These are phyloP conservation scores for Paramecium sexaurelia DNA, from an alignment of 73 alveolate genomes.

Conservation along the genomic window DNA sequence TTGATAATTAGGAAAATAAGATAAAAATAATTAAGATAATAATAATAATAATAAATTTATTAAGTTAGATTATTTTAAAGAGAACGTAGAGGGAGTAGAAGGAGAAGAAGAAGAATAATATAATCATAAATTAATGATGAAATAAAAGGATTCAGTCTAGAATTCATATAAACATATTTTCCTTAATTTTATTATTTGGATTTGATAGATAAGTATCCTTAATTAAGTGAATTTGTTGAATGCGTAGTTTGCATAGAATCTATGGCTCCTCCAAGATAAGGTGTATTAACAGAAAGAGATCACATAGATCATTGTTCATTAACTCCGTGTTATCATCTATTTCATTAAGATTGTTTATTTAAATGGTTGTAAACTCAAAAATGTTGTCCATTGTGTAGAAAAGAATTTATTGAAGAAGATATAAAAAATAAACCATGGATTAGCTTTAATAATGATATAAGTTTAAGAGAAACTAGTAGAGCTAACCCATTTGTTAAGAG, in stretches of 20 bases:
- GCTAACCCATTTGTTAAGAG: slow-evolving; percentile 14
- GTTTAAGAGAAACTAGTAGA: slow-evolving; percentile 32
- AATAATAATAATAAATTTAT: not conserved
- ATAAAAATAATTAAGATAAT: not conserved
- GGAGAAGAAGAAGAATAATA: slow-evolving; percentile 52
- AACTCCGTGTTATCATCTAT: slow-evolving; percentile 56
- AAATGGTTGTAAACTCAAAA: slow-evolving; percentile 23
- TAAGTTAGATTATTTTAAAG: not conserved
- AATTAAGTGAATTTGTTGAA: slow-evolving; percentile 32
- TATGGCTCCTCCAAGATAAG: not conserved
- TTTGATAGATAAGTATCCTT: not conserved
- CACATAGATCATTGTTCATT: slow-evolving; percentile 14
- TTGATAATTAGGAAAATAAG: not conserved
- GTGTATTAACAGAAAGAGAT: slow-evolving; percentile 35
- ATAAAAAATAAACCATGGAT: slow-evolving; percentile 35
- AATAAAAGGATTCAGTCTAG: slow-evolving; percentile 3
- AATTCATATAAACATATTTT: slow-evolving; percentile 10
- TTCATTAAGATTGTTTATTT: slow-evolving; percentile 37
- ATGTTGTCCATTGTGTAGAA: slow-evolving; percentile 45
- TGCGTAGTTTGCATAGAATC: slow-evolving; percentile 37
- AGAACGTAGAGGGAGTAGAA: not conserved
- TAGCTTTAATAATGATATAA: not conserved
- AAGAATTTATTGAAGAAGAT: not conserved
- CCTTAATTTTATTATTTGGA: not conserved
- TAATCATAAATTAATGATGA: not conserved